Percentiles rank a stretch among this genome's conserved stretches.
Conservation (phyloP, 148 eudicot genomes). For the Persicaria tinctoria region DNA sequence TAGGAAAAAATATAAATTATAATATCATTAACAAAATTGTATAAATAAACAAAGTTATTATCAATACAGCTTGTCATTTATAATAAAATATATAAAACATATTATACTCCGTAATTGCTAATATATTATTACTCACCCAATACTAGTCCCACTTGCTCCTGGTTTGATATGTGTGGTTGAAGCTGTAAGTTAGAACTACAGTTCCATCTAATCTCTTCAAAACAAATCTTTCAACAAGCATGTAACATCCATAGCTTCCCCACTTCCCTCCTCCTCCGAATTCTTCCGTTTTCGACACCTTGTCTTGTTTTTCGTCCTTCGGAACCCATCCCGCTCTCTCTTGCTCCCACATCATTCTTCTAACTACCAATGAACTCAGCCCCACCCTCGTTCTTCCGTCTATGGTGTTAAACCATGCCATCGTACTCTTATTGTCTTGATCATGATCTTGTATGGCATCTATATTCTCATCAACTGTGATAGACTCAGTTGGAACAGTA, state of each 20-base stretch:
- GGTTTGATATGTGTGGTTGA: too few relatives aligned
- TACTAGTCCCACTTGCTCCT: slow-evolving; percentile 37
- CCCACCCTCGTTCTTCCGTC: too few relatives aligned
- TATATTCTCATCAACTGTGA: slow-evolving; percentile 18
- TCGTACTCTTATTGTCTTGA: slow-evolving; percentile 10
- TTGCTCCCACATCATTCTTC: slow-evolving; percentile 30
- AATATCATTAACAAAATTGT: too few relatives aligned
- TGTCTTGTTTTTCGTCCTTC: slow-evolving; percentile 23
- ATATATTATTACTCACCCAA: not conserved
- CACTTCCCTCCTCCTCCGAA: slow-evolving; percentile 49
- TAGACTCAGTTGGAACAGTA: slow-evolving; percentile 14
- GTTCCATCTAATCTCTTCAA: too few relatives aligned
- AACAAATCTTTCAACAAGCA: too few relatives aligned
- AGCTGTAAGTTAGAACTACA: too few relatives aligned
- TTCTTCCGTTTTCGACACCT: slow-evolving; percentile 33
- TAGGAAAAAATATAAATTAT: too few relatives aligned
- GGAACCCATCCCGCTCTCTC: slow-evolving; percentile 43
- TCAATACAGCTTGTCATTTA: too few relatives aligned
- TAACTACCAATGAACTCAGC: too few relatives aligned
- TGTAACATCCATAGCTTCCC: slow-evolving; percentile 14
- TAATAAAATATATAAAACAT: too few relatives aligned
- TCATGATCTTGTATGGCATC: slow-evolving; percentile 24
- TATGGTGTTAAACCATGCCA: slow-evolving; percentile 26
- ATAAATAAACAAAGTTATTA: too few relatives aligned
- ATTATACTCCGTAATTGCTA: too few relatives aligned